Conservation (phyloP, 768 basidiomycete species). For the Hygrocybe punicea region DNA sequence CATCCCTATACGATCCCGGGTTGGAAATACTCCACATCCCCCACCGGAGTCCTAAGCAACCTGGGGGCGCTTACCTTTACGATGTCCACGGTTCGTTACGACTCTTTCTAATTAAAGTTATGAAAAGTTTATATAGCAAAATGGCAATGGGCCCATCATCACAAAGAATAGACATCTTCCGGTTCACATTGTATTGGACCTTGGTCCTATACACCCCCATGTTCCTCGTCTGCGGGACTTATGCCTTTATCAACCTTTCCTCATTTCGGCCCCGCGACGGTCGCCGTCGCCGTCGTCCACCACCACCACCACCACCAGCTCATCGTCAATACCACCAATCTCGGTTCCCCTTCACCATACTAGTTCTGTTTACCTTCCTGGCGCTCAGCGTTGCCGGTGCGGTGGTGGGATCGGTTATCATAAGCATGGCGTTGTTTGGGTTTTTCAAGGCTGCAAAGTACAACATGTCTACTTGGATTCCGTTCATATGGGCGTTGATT, state of each 20-base stretch:
- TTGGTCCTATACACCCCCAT: slow-evolving; percentile 49
- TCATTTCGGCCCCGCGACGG: slow-evolving; percentile 25
- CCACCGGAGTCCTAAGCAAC: slow-evolving; percentile 39
- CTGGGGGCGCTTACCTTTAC: slow-evolving; percentile 43
- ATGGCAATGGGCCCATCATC: background rate
- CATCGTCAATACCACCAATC: slow-evolving; percentile 38
- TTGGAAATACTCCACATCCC: slow-evolving; percentile 47
- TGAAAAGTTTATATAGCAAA: background rate
- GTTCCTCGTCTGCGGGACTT: slow-evolving; percentile 47
- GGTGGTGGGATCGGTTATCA: slow-evolving; percentile 44
- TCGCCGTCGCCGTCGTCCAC: background rate
- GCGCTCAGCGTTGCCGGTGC: slow-evolving; percentile 44
- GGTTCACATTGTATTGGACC: slow-evolving; percentile 53
- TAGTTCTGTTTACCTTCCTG: slow-evolving; percentile 45
- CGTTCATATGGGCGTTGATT: slow-evolving; percentile 43
- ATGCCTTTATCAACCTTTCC: slow-evolving; percentile 52
- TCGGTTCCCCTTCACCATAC: slow-evolving; percentile 45
- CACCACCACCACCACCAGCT: slow-evolving; percentile 1
- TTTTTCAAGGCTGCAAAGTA: slow-evolving; percentile 45
- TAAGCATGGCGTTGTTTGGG: slow-evolving; percentile 45
- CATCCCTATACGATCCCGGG: slow-evolving; percentile 49
- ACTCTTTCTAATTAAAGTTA: background rate
- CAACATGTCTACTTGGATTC: slow-evolving; percentile 54
- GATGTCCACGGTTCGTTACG: slow-evolving; percentile 37
- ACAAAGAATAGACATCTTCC: slow-evolving; percentile 49